Evolutionary conservation across 805 yeast genomes (phyloP).

Genomic region (Allodekkera sacchari): DNA sequence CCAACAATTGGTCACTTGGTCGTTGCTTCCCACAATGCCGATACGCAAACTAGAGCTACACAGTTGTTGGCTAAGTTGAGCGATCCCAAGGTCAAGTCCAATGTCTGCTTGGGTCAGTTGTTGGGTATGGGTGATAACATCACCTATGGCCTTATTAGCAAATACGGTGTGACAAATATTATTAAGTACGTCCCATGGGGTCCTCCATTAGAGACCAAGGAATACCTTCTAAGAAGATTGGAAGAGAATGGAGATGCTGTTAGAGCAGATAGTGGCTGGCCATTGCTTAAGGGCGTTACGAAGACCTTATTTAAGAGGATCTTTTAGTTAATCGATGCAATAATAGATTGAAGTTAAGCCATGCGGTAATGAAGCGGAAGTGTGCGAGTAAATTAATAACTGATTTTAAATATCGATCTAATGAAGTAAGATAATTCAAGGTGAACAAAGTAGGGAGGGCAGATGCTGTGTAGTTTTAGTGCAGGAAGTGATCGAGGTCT

Average conservation of each 20-base stretch:
- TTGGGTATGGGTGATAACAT: conserved; percentile 94
- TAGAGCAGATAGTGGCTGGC: conserved; percentile 74
- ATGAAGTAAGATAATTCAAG: too few relatives aligned
- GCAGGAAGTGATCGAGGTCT: too few relatives aligned
- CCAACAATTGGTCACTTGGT: conserved; percentile 65
- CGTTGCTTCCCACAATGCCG: conserved; percentile 84
- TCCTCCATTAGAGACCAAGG: conserved; percentile 89
- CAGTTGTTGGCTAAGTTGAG: conserved; percentile 32
- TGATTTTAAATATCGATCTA: too few relatives aligned
- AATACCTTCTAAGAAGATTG: conserved; percentile 76
- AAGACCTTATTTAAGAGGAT: conserved; percentile 27
- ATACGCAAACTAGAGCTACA: conserved; percentile 69
- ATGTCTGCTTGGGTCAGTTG: conserved; percentile 81
- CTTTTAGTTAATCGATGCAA: conserved; percentile 7
- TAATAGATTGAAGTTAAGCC: neutral
- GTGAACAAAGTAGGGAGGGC: too few relatives aligned
- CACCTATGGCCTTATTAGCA: conserved; percentile 62
- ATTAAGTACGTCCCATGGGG: conserved; percentile 98
- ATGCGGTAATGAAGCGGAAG: too few relatives aligned
- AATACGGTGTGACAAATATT: conserved; percentile 61
- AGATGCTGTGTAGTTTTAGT: too few relatives aligned
- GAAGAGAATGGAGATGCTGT: conserved; percentile 97
- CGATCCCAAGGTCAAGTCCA: conserved; percentile 31
- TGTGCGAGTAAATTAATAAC: too few relatives aligned
- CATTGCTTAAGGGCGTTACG: conserved; percentile 50